Evolutionary conservation across 106 monocot species (phyloP).

Genomic region (Dendrobium officinale): DNA sequence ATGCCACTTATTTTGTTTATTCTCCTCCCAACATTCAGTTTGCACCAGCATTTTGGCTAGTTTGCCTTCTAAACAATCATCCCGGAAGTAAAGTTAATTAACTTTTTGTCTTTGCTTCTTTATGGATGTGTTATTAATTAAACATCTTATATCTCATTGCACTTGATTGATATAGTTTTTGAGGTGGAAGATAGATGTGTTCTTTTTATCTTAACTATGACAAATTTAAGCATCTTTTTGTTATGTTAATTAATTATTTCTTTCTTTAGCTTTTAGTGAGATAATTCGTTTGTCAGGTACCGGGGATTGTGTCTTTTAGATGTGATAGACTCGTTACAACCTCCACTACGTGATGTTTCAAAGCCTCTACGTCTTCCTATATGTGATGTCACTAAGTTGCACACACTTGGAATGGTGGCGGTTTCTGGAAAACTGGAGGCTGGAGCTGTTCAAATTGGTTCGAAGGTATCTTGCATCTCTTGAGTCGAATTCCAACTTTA

Average conservation of each 20-base stretch:
- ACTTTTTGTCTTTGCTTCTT: background rate
- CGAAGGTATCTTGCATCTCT: conserved; percentile 51
- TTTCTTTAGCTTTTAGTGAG: background rate
- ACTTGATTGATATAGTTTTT: background rate
- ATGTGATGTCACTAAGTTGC: conserved; percentile 79
- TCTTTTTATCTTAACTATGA: background rate
- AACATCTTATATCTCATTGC: background rate
- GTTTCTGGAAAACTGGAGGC: conserved; percentile 88
- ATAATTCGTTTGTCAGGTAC: conserved; percentile 45
- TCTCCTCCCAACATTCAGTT: background rate
- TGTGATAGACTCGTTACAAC: conserved; percentile 69
- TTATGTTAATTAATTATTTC: background rate
- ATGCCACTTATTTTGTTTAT: background rate
- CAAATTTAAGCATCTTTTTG: background rate
- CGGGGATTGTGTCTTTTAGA: conserved; percentile 62
- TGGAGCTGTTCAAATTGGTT: conserved; percentile 79
- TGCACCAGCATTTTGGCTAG: background rate
- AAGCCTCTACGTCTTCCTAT: conserved; percentile 88
- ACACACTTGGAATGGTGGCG: conserved; percentile 53
- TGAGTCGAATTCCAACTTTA: background rate
- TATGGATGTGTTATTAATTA: background rate
- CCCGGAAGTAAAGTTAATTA: background rate
- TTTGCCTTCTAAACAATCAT: background rate
- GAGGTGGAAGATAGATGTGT: background rate
- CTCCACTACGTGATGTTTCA: conserved; percentile 65